These are phyloP conservation scores for Solanum chilense DNA, from an alignment of 257 asterid genomes.

Conservation along the genomic window DNA sequence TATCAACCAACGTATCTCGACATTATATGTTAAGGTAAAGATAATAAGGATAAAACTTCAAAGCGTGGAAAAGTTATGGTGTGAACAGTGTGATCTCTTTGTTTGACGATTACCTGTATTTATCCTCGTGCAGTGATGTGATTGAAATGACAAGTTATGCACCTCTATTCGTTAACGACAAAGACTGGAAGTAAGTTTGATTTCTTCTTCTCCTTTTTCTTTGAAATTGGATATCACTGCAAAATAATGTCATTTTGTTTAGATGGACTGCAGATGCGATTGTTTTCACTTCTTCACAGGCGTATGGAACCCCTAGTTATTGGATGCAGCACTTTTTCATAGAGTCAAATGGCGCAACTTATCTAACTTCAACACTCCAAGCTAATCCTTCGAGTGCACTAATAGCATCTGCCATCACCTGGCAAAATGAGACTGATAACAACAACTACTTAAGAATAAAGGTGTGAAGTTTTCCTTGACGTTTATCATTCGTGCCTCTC, in stretches of 20 bases:
- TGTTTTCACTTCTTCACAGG: constrained; percentile 60
- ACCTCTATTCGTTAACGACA: constrained; percentile 65
- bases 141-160: constrained; percentile 95
- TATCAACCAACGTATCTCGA: background rate
- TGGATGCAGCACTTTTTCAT: constrained; percentile 93
- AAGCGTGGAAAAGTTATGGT: background rate
- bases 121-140: constrained; percentile 44
- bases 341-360: constrained; percentile 86
- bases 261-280: constrained; percentile 94
- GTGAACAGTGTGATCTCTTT: background rate
- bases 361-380: constrained; percentile 48
- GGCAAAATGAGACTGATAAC: constrained; percentile 31
- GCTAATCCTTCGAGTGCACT: constrained; percentile 34
- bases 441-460: constrained; percentile 35
- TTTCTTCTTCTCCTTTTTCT: background rate
- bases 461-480: constrained; percentile 18
- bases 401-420: constrained; percentile 61
- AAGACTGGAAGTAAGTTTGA: constrained; percentile 43
- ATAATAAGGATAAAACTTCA: background rate
- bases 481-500: background rate
- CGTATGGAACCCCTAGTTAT: constrained; percentile 86
- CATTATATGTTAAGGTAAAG: background rate
- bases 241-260: background rate
- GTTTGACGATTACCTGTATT: background rate
- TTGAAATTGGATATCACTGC: background rate